Evolutionary conservation across 164 flowering plant genomes (phyloP), one percentile per base, ranked within the genome.

Genomic region (Aristolochia fimbriata): DNA sequence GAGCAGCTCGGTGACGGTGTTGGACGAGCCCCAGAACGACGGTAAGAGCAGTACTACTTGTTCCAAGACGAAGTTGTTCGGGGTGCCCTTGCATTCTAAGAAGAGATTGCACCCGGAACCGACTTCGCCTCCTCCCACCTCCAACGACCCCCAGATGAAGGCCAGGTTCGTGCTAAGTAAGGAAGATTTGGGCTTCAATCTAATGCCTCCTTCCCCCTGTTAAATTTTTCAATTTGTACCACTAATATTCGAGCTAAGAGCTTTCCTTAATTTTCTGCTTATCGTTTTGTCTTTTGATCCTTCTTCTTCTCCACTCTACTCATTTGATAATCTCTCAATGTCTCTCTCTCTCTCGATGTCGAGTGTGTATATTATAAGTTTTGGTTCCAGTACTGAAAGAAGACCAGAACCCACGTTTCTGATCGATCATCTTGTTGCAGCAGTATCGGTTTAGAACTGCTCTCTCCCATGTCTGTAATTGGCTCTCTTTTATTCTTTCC

Each of bases 111-210:
- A 85, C 63, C 81, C 88, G 0, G 97, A 83, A 20, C 77, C 80
- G 41, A 62, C 63, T 23, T 64, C 78, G n/a, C n/a, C n/a, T 50
- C 47, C 50, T 31, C 43, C 43, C 9, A 37, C 9, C 43, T 3
- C 43, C 23, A 51, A 55, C 64, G 83, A 81, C 62, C 73, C 64
- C 1, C 80, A 63, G 73, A 86, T 84, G 70, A 68, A 2, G 3
- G 5, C 87, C 46, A 79, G 94, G 24, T 68, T 81, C 58, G 73
- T 76, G 15, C 59, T 80, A 68, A 78, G 74, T 12, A 81, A 81
- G 30, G 83, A 86, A 65, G 93, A 88, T 69, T 71, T 92, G 70
- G 93, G 92, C 50, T 71, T 92, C 62, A 84, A 84, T 77, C 95
- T 92, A 68, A 91, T 83, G 96, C 83, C 88, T 63, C 81, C 90